Evolutionary conservation across 2,329 filamentous ascomycete genomes (phyloP), one percentile per base, ranked within the genome.

Genomic region (Aspergillus sp.): DNA sequence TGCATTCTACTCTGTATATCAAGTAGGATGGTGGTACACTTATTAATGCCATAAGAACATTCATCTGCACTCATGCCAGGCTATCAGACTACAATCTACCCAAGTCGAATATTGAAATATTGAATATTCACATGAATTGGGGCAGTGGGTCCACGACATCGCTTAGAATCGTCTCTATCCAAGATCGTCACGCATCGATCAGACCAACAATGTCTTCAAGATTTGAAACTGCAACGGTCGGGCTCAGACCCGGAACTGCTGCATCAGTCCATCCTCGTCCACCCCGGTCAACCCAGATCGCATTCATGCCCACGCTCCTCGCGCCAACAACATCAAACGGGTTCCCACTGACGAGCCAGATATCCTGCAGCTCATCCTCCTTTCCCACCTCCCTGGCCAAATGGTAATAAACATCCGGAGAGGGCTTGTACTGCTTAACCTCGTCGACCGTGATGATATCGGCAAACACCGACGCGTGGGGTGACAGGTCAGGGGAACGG

Each of bases 271-370:
- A 91, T 3, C 87, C 87, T 8, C 72, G 78, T 0, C 83, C 82
- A 4, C 11, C 24, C 6, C 55, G 55, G 11, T 57, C 55, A 21
- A 57, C 49, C 55, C 48, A 57, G 15, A 57, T 48, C 21, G 55
- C 55, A 64, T 82, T 80, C 74, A 91, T 75, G 0, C 88, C 88
- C 5, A 81, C 78, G 1, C 79, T 78, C 59, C 79, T 80, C 1
- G 88, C 86, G 0, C 90, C 89, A 0, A 86, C 81, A 15, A 89
- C 76, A 69, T 92, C 89, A 68, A 92, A 92, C 2, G 89, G 86
- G 68, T 92, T 92, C 1, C 84, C 84, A 63, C 83, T 89, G 6
- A 93, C 80, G 7, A 92, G 72, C 87, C 88, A 91, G 14, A 91
- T 78, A 24, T 82, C 75, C 27, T 31, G 27, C 27, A 31, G 1